These are phyloP conservation scores for Tolypocladium tundrense DNA, from an alignment of 2,329 filamentous ascomycete genomes.

Conservation along the genomic window DNA sequence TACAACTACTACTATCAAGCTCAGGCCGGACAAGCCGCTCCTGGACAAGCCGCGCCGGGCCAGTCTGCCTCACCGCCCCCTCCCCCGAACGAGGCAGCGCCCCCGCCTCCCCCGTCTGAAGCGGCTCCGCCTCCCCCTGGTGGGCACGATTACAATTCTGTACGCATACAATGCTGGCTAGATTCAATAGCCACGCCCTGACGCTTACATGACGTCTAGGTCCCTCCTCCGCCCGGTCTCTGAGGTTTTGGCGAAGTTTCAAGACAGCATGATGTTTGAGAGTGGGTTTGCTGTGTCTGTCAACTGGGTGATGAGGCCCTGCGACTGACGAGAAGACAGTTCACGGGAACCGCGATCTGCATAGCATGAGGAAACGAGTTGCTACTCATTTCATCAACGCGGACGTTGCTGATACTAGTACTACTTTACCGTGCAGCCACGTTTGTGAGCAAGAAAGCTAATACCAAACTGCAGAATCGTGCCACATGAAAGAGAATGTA, in stretches of 20 bases:
- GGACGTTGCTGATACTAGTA: neutral
- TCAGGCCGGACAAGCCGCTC: slow-evolving; percentile 33
- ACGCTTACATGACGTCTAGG: slow-evolving; percentile 20
- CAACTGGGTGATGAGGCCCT: neutral
- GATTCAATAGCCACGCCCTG: neutral
- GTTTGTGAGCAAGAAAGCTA: neutral
- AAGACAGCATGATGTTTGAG: neutral
- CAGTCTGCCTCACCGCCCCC: slow-evolving; percentile 46
- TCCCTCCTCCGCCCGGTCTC: slow-evolving; percentile 47
- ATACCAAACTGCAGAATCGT: neutral
- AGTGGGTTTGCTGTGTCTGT: slow-evolving; percentile 2
- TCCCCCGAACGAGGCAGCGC: slow-evolving; percentile 47
- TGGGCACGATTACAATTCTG: slow-evolving; percentile 53
- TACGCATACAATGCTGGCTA: slow-evolving; percentile 27
- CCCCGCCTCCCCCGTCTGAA: slow-evolving; percentile 34
- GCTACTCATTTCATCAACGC: neutral
- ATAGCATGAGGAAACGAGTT: neutral
- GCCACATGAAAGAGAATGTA: neutral
- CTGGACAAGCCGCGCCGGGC: slow-evolving; percentile 34
- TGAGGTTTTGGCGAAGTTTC: slow-evolving; percentile 14
- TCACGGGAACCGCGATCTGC: neutral
- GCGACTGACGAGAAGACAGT: neutral
- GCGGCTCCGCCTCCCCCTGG: slow-evolving; percentile 31
- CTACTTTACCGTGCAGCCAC: neutral
- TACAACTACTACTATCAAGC: slow-evolving; percentile 62